These are phyloP conservation scores for Lophiotrema nucula DNA, from an alignment of 495 filamentous ascomycete species.

Conservation along the genomic window DNA sequence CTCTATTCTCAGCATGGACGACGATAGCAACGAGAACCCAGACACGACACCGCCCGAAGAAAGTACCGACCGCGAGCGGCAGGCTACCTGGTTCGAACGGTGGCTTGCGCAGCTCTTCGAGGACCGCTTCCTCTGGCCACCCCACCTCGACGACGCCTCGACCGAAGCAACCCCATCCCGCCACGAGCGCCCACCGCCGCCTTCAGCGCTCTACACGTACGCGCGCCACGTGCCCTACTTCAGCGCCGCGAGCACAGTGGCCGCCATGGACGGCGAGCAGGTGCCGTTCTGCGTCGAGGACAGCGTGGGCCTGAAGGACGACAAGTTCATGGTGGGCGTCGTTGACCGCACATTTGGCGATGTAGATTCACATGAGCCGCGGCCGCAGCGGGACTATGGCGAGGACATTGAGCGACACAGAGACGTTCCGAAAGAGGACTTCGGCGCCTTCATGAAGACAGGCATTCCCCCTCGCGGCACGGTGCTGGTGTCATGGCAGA, in stretches of 20 bases:
- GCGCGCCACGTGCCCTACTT: not conserved
- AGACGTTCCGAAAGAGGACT: conserved; percentile 22
- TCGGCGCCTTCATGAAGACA: conserved; percentile 36
- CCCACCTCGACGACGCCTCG: not conserved
- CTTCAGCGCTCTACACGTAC: not conserved
- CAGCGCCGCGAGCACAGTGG: not conserved
- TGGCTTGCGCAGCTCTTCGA: not conserved
- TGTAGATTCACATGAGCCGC: conserved; percentile 40
- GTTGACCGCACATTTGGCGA: conserved; percentile 40
- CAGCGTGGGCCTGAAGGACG: conserved; percentile 30
- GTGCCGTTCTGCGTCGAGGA: conserved; percentile 38
- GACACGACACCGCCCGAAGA: not conserved
- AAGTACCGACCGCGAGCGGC: not conserved
- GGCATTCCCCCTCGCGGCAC: conserved; percentile 42
- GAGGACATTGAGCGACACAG: conserved; percentile 27
- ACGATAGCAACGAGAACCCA: not conserved
- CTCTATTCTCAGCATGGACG: not conserved
- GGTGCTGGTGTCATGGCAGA: conserved; percentile 40
- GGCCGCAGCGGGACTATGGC: conserved; percentile 35
- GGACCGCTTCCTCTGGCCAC: not conserved
- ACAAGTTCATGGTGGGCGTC: conserved; percentile 35
- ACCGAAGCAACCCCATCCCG: not conserved
- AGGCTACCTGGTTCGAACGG: not conserved
- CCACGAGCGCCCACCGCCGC: not conserved
- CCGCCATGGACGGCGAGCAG: not conserved